Percentiles rank a stretch among this genome's conserved stretches.
Conservation (phyloP, 805 yeast species). For the Yarrowia bubula region DNA sequence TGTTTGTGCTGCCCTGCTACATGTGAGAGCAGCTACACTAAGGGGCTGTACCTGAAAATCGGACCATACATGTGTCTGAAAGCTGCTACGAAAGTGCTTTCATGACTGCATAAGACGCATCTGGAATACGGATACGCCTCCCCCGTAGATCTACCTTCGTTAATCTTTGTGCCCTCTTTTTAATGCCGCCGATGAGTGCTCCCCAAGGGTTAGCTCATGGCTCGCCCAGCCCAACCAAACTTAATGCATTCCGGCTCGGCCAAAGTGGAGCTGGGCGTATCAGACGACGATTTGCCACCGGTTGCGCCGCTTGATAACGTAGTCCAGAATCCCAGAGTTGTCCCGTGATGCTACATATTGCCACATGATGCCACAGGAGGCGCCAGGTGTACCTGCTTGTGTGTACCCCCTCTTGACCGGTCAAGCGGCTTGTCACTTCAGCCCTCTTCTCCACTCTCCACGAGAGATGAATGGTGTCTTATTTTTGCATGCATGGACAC, state of each 20-base stretch:
- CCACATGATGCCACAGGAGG: too few relatives aligned
- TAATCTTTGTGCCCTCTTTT: background rate
- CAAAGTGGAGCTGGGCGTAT: constrained; percentile 1
- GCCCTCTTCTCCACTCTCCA: background rate
- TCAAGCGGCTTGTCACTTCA: background rate
- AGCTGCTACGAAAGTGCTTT: background rate
- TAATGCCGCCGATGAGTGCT: background rate
- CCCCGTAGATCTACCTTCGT: background rate
- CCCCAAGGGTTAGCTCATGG: background rate
- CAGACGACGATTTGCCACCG: constrained; percentile 6
- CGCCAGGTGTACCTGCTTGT: background rate
- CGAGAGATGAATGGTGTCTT: constrained; percentile 7
- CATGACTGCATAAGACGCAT: background rate
- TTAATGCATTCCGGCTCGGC: constrained; percentile 11
- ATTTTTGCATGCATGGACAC: constrained; percentile 7
- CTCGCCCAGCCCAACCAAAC: constrained; percentile 12
- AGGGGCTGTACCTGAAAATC: constrained; percentile 8
- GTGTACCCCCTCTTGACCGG: too few relatives aligned
- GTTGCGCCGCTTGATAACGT: background rate
- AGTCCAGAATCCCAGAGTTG: too few relatives aligned
- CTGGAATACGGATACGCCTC: too few relatives aligned
- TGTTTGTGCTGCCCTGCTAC: background rate
- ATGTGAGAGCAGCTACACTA: background rate
- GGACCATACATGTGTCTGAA: background rate
- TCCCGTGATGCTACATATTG: too few relatives aligned